Evolutionary conservation across 192 early-diverging fungal species (phyloP).

Genomic region (Coemansia sp.): DNA sequence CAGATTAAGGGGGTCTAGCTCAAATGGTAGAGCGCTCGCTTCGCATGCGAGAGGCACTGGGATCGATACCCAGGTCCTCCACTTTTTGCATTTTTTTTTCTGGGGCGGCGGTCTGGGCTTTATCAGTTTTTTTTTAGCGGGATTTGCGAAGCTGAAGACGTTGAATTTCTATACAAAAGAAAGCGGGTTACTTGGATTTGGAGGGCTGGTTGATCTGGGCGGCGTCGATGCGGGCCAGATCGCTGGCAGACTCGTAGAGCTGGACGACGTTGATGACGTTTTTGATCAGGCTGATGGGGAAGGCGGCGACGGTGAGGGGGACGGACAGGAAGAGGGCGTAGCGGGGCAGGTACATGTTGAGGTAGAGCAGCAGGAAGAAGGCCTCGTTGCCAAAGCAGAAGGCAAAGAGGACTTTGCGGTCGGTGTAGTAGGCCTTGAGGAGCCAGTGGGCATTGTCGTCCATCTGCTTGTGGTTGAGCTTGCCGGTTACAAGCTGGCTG

Average conservation of each 20-base stretch:
- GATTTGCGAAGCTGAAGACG: neutral
- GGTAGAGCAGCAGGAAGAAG: slow-evolving; percentile 87
- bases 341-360: slow-evolving; percentile 51
- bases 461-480: slow-evolving; percentile 88
- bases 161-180: neutral
- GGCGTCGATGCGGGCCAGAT: slow-evolving; percentile 69
- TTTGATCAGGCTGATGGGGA: slow-evolving; percentile 82
- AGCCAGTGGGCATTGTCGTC: slow-evolving; percentile 69
- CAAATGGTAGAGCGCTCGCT: slow-evolving; percentile 6
- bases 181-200: neutral
- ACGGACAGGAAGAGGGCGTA: slow-evolving; percentile 22
- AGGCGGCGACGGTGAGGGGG: slow-evolving; percentile 36
- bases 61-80: slow-evolving; percentile 6
- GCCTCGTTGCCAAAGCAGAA: slow-evolving; percentile 92
- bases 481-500: slow-evolving; percentile 79
- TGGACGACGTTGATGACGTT: slow-evolving; percentile 94
- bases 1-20: neutral
- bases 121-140: neutral
- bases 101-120: neutral
- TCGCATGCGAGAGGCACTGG: slow-evolving; percentile 4
- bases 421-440: slow-evolving; percentile 88
- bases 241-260: slow-evolving; percentile 80
- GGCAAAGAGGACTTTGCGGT: slow-evolving; percentile 83
- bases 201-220: slow-evolving; percentile 23
- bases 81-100: slow-evolving; percentile 1